Evolutionary conservation across 768 basidiomycete genomes (phyloP), one percentile per base, ranked within the genome.

Genomic region (Leucogyrophana mollusca): DNA sequence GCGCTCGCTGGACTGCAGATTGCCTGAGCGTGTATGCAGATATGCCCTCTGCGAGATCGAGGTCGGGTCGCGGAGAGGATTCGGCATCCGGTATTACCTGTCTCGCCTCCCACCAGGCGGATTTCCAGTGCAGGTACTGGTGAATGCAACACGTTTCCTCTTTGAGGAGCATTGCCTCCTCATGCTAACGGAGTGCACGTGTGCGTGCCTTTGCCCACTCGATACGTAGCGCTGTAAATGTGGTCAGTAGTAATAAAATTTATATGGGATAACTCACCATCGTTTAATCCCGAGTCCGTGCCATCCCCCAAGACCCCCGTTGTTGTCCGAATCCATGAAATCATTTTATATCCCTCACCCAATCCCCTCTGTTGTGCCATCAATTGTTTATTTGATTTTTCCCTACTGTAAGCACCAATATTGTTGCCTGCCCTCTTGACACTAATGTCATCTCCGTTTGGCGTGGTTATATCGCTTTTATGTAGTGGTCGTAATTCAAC

Each of bases 141-240:
- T 58, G 3, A 0, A 46, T 30, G 1, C 62, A 49, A 1, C 57
- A 37, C 67, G 67, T 68, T 45, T 68, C 66, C 43, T 65, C 62
- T 4, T 42, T 41, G 4, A 62, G 27, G 0, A 62, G 41, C 3
- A 40, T 23, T 10, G 61, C 35, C 25, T 65, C 63, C 30, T 66
- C 65, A 13, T 45, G 22, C 59, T 59, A 62, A 1, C 63, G 51
- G 13, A 50, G 36, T 3, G 49, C 56, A 16, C 61, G 45, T 0
- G 60, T 57, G 0, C 40, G 50, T 1, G 53, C 46, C 46, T 65
- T 66, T 1, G 41, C 36, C 61, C 61, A 66, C 24, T 65, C 60
- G 13, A 18, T 55, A 4, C 54, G 56, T n/a, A 56, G 25, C 36
- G 45, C 55, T 56, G 13, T n/a, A 14, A 16, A 21, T 10, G 6